Evolutionary conservation across 768 basidiomycete species (phyloP).

Genomic region (Amanita polypyramis): DNA sequence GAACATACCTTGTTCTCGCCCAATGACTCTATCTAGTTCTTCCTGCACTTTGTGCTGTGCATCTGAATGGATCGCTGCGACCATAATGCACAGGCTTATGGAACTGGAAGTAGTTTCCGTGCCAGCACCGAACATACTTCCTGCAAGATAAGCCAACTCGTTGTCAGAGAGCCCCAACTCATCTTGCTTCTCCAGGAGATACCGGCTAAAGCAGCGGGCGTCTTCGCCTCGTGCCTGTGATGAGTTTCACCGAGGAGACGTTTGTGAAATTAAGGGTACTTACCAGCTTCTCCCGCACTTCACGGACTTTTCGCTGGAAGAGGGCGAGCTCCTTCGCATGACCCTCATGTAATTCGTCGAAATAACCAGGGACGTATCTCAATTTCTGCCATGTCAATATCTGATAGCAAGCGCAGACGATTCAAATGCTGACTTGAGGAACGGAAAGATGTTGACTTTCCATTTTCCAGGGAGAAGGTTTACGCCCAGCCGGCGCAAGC

Average conservation of each 20-base stretch:
- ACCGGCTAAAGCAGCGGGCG: conserved; percentile 41
- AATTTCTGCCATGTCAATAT: background rate
- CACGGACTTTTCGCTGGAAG: conserved; percentile 40
- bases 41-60: conserved; percentile 40
- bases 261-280: conserved; percentile 4
- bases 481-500: conserved; percentile 33
- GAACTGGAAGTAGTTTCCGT: conserved; percentile 55
- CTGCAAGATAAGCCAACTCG: conserved; percentile 53
- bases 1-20: conserved; percentile 26
- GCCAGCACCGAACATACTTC: conserved; percentile 56
- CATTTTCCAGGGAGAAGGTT: conserved; percentile 33
- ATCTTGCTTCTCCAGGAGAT: conserved; percentile 45
- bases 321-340: conserved; percentile 45
- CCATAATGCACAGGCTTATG: conserved; percentile 44
- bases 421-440: conserved; percentile 21
- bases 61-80: conserved; percentile 44
- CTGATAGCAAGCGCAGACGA: background rate
- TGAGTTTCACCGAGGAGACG: background rate
- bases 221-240: conserved; percentile 24
- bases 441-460: conserved; percentile 37
- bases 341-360: conserved; percentile 41
- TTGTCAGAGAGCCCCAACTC: conserved; percentile 43
- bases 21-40: conserved; percentile 43
- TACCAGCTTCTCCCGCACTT: conserved; percentile 37
- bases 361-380: conserved; percentile 55